These are phyloP conservation scores for Leptomonas pyrrhocoris DNA, from an alignment of 208 protist species.

Conservation along the genomic window DNA sequence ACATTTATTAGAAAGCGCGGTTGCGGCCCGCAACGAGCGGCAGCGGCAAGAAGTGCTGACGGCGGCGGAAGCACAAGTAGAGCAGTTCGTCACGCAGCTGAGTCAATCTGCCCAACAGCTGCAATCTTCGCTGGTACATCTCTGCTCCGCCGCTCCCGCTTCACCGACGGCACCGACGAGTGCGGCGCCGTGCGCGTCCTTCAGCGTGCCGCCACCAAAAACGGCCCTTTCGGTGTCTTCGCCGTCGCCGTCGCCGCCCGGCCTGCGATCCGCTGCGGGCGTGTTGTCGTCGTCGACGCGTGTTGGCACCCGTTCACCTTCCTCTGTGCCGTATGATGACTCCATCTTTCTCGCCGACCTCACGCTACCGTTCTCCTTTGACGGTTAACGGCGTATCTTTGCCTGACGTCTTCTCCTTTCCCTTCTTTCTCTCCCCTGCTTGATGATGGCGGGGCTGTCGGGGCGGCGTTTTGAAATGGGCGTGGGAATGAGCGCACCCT, in stretches of 20 bases:
- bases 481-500: too few relatives aligned
- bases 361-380: slow-evolving; percentile 6
- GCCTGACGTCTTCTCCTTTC: background rate
- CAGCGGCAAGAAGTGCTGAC: slow-evolving; percentile 6
- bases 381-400: too few relatives aligned
- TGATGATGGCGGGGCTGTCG: too few relatives aligned
- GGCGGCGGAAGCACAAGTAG: slow-evolving; percentile 13
- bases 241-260: slow-evolving; percentile 11
- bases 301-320: background rate
- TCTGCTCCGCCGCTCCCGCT: background rate
- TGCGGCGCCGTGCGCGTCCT: background rate
- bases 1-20: background rate
- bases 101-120: slow-evolving; percentile 13
- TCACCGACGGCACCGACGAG: background rate
- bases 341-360: slow-evolving; percentile 1
- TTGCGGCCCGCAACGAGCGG: background rate
- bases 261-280: background rate
- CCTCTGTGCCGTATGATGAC: slow-evolving; percentile 12
- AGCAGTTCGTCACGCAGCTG: slow-evolving; percentile 15
- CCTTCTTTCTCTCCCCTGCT: background rate
- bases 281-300: background rate
- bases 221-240: background rate
- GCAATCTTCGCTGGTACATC: slow-evolving; percentile 1
- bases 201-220: background rate
- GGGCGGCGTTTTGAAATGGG: too few relatives aligned